Evolutionary conservation across 2,329 filamentous ascomycete genomes (phyloP), one percentile per base, ranked within the genome.

Genomic region (Lecanosticta acicola): DNA sequence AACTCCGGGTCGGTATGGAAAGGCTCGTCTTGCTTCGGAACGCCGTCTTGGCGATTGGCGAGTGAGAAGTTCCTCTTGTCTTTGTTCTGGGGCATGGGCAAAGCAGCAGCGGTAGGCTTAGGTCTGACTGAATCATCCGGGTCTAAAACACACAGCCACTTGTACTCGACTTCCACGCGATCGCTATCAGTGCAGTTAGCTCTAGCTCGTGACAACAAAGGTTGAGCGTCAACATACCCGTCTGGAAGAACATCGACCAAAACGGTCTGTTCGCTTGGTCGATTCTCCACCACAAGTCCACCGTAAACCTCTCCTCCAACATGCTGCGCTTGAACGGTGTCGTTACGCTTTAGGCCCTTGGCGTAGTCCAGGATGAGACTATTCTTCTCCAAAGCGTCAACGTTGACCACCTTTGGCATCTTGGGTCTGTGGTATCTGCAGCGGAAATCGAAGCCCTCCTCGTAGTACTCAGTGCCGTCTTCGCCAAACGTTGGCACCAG

Each of bases 381-480:
- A 63, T 85, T 83, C 42, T 78, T 76, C 59, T 93, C 89, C 50
- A 93, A 71, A 1, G 74, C 71, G 44, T 86, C 80, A 7, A 59
- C 43, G 17, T 61, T 63, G 21, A 60, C 18, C 54, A 85, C 86
- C 68, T 84, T 87, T 51, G 88, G 83, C 59, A 93, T 83, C 71
- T 93, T 94, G 11, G 85, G 81, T 40, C 93, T 81, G 66, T 98
- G 93, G 69, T 94, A 95, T 49, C 90, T 87, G 70, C 93, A 98
- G 58, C 86, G 88, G 65, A 97, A 90, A 62, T 95, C 88, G 59
- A 94, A 91, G 1, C 85, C 89, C 59, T 89, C 86, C 58, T 94
- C 85, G 56, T 87, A 91, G 66, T 96, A 96, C 65, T 96, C 89
- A 1, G 83, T 88, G 4, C 89, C 89, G 61, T 96, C 89, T 58